Conservation (phyloP, 2,329 filamentous ascomycete genomes). For the Thielaviopsis punctulata region DNA sequence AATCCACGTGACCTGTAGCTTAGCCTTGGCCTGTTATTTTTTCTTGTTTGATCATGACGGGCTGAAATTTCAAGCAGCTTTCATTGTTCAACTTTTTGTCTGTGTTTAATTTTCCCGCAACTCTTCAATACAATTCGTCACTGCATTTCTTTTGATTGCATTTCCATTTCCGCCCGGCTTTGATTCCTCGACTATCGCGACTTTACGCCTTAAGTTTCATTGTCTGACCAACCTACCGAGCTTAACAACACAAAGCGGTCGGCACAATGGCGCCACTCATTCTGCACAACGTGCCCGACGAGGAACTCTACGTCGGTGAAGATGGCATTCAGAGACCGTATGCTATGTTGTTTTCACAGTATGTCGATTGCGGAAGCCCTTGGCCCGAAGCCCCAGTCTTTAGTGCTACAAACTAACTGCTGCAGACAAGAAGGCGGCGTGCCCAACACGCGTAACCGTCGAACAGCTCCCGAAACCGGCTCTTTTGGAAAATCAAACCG, state of each 20-base stretch:
- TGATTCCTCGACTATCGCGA: neutral
- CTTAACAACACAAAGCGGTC: slow-evolving; percentile 15
- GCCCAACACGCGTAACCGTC: slow-evolving; percentile 30
- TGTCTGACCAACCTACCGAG: no score
- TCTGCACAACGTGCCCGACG: slow-evolving; percentile 50
- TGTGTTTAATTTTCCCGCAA: no score
- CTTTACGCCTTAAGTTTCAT: no score
- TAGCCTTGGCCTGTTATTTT: neutral
- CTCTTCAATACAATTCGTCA: no score
- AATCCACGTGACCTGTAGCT: neutral
- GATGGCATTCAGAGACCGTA: slow-evolving; percentile 49
- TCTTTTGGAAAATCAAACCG: slow-evolving; percentile 52
- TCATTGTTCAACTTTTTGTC: no score
- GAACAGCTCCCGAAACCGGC: slow-evolving; percentile 40
- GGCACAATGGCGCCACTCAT: slow-evolving; percentile 45
- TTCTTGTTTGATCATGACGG: neutral
- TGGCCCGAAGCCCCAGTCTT: no score
- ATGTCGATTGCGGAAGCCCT: slow-evolving; percentile 18
- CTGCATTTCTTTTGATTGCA: no score
- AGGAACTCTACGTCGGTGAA: slow-evolving; percentile 48
- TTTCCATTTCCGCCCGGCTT: neutral
- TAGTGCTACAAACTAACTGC: slow-evolving; percentile 2
- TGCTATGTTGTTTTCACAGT: slow-evolving; percentile 49
- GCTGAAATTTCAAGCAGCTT: neutral
- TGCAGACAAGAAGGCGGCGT: slow-evolving; percentile 35